These are phyloP conservation scores for Hibiscus trionum DNA, from an alignment of 345 rosid species.

Conservation along the genomic window DNA sequence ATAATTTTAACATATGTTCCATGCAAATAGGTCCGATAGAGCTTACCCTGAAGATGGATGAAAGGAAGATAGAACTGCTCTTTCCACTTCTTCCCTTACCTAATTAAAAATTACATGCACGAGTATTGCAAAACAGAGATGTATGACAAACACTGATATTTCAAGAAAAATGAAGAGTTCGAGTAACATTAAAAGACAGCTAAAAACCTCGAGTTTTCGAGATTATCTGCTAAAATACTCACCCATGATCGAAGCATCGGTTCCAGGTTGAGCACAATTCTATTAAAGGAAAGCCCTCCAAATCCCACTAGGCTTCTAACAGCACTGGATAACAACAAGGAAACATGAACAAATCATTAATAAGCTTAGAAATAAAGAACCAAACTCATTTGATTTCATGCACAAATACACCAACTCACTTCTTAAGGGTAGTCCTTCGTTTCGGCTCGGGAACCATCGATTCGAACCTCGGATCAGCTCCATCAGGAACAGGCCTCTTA, in stretches of 20 bases:
- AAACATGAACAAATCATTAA: neutral
- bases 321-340: conserved; percentile 27
- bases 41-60: conserved; percentile 27
- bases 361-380: neutral
- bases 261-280: conserved; percentile 29
- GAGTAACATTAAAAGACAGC: neutral
- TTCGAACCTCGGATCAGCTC: conserved; percentile 20
- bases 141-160: neutral
- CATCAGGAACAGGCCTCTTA: conserved; percentile 26
- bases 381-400: neutral
- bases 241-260: conserved; percentile 39
- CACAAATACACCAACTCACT: conserved; percentile 13
- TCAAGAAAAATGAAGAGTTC: neutral
- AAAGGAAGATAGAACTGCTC: conserved; percentile 7
- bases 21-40: neutral
- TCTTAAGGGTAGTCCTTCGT: conserved; percentile 21
- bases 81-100: conserved; percentile 47
- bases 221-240: conserved; percentile 1
- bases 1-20: neutral
- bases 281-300: conserved; percentile 23
- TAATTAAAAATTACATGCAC: conserved; percentile 10
- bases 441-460: conserved; percentile 17
- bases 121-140: neutral
- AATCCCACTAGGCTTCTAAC: conserved; percentile 23
- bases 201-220: neutral